A percentile compares a stretch with the other conserved stretches of the same genome.
phyloP scores from a whole-genome alignment of 768 basidiomycete genomes.

The Tricholoma flavovirens region DNA sequence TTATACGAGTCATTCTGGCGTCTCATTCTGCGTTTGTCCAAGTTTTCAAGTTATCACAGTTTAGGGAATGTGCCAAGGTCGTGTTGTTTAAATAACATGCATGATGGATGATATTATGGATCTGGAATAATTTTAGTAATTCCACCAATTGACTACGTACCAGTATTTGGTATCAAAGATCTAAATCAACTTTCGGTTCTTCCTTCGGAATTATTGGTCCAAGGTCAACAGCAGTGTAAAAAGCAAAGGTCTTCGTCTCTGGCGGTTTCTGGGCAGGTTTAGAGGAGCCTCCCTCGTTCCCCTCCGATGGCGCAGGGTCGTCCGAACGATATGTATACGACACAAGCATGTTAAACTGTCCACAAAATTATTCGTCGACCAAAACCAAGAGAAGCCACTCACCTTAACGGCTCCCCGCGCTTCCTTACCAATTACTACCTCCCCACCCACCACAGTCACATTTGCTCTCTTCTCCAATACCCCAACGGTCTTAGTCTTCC shows the following conservation, averaged over 20 bases:
- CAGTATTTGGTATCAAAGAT: conserved; percentile 9
- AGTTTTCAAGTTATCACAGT: too few relatives aligned
- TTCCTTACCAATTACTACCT: conserved; percentile 80
- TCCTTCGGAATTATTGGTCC: conserved; percentile 65
- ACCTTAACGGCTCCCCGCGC: conserved; percentile 78
- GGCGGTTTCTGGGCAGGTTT: conserved; percentile 43
- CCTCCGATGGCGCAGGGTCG: conserved; percentile 65
- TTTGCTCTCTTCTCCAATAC: conserved; percentile 89
- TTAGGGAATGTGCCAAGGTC: too few relatives aligned
- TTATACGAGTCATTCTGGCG: too few relatives aligned
- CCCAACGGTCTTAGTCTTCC: conserved; percentile 56
- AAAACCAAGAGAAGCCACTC: conserved; percentile 17
- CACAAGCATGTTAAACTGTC: conserved; percentile 89
- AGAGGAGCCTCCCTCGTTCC: conserved; percentile 42
- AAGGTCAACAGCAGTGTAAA: conserved; percentile 80
- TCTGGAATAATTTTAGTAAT: not conserved
- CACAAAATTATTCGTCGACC: not conserved
- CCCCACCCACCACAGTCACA: conserved; percentile 81
- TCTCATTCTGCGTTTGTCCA: too few relatives aligned
- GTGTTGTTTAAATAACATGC: not conserved
- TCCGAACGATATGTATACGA: conserved; percentile 93
- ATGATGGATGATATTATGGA: too few relatives aligned
- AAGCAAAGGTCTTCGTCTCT: conserved; percentile 85
- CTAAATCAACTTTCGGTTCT: conserved; percentile 31
- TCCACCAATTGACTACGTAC: not conserved